Conservation (phyloP, 192 early-diverging fungal genomes). For the Entomortierella chlamydospora region DNA sequence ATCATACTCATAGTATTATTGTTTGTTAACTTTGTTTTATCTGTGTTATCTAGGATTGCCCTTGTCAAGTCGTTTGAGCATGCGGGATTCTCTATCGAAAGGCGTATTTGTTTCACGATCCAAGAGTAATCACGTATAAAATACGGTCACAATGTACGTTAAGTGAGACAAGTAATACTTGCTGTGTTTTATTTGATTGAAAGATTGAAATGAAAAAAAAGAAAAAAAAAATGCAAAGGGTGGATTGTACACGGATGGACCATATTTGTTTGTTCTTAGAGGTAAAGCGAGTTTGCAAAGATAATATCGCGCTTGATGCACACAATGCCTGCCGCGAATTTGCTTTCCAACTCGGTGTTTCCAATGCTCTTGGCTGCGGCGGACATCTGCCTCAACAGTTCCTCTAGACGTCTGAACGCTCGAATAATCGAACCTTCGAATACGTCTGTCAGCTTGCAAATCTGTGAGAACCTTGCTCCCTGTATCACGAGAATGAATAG, state of each 20-base stretch:
- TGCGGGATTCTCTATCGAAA: no score
- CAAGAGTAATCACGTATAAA: no score
- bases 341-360: constrained; percentile 91
- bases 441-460: constrained; percentile 93
- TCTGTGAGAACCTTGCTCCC: constrained; percentile 93
- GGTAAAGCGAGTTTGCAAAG: constrained; percentile 94
- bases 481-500: constrained; percentile 36
- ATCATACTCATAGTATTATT: no score
- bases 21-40: no score
- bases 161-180: no score
- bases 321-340: constrained; percentile 92
- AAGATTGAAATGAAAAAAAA: not conserved
- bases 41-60: no score
- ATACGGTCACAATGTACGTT: no score
- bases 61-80: no score
- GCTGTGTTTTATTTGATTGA: no score
- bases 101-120: no score
- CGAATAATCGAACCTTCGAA: constrained; percentile 97
- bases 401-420: constrained; percentile 89
- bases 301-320: constrained; percentile 98
- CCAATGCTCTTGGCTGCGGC: constrained; percentile 94
- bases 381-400: constrained; percentile 90
- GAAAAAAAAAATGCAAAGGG: not conserved
- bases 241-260: not conserved
- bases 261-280: constrained; percentile 58